Base-by-base conservation (phyloP, 371 early-diverging fungal genomes). In the Mortierella sp. region DNA sequence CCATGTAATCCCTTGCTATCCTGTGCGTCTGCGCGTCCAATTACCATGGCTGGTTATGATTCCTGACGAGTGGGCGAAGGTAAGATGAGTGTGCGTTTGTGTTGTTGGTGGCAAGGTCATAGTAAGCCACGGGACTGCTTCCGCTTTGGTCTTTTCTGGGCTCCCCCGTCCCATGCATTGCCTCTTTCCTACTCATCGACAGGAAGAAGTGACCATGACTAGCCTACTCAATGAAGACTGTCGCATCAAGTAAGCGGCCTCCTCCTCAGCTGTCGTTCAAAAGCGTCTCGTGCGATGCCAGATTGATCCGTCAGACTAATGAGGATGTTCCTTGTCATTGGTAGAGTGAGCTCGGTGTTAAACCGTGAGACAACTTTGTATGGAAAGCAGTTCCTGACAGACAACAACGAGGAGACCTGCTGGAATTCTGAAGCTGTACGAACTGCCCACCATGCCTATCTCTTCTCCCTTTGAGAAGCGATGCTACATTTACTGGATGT, bases 381-480 rank as follows among this genome's bases (percentile, higher is more conserved):
- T 67, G 97, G 96, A 48, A 95, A 94, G 61, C 88, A 95, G 60
- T 80, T 86, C 77, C 79, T 97, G 41, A 87, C 87, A 22, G 96
- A 96, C 76, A 85, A 87, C 27, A 85, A 74, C 65, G 81, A 77
- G 45, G 95, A 95, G 60, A 96, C 96, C 0, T 97, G 97, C 80
- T 97, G 97, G 97, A 96, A 96, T 83, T 94, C 94, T 25, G 96
- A 95, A 55, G 88, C 91, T 76, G 94, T 90, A 85, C 70, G 66
- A 34, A 17, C 0, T 8, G 3, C 17, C n/a, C n/a, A n/a, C n/a
- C n/a, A n/a, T n/a, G n/a, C n/a, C n/a, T n/a, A n/a, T n/a, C n/a
- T n/a, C n/a, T n/a, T n/a, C n/a, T n/a, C n/a, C n/a, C n/a, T n/a
- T n/a, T n/a, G n/a, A n/a, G n/a, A n/a, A n/a, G n/a, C n/a, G n/a